phyloP scores from a whole-genome alignment of 495 filamentous ascomycete genomes.

The Tetracladium setigerum region DNA sequence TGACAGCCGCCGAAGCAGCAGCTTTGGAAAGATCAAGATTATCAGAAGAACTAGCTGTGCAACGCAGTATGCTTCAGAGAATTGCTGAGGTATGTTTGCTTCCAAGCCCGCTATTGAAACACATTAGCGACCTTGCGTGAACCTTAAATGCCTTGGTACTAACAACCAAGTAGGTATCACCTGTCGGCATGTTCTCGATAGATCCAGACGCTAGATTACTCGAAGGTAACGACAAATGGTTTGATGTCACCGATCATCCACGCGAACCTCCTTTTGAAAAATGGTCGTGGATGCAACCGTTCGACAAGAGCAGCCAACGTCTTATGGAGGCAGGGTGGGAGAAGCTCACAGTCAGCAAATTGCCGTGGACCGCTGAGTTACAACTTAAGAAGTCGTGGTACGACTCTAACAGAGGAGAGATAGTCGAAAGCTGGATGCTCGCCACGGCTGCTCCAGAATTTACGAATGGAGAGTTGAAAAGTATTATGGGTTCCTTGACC shows the following conservation, averaged over 20 bases:
- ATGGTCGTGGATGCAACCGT: slow-evolving; percentile 7
- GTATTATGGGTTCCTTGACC: slow-evolving; percentile 28
- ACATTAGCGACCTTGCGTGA: too few relatives aligned
- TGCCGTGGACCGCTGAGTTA: slow-evolving; percentile 17
- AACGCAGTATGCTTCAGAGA: slow-evolving; percentile 10
- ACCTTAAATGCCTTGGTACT: too few relatives aligned
- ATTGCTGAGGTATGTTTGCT: slow-evolving; percentile 10
- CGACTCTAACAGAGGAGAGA: slow-evolving; percentile 17
- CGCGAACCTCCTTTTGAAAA: slow-evolving; percentile 18
- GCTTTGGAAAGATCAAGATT: slow-evolving; percentile 8
- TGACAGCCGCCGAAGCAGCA: slow-evolving; percentile 9
- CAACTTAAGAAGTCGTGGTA: slow-evolving; percentile 8
- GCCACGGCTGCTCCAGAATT: slow-evolving; percentile 12
- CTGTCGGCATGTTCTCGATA: slow-evolving; percentile 17
- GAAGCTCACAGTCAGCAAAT: slow-evolving; percentile 4
- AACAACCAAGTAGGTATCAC: not conserved
- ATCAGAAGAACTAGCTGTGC: slow-evolving; percentile 12
- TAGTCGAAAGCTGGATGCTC: slow-evolving; percentile 18
- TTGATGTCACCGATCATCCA: slow-evolving; percentile 21
- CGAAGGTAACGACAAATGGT: slow-evolving; percentile 14
- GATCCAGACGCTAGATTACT: slow-evolving; percentile 5
- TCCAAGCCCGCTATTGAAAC: too few relatives aligned
- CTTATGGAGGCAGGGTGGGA: slow-evolving; percentile 14
- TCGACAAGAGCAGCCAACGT: slow-evolving; percentile 6
- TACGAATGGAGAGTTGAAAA: slow-evolving; percentile 7